Base-by-base conservation (phyloP, 2,329 filamentous ascomycete species). In the Neopestalotiopsis sp. region DNA sequence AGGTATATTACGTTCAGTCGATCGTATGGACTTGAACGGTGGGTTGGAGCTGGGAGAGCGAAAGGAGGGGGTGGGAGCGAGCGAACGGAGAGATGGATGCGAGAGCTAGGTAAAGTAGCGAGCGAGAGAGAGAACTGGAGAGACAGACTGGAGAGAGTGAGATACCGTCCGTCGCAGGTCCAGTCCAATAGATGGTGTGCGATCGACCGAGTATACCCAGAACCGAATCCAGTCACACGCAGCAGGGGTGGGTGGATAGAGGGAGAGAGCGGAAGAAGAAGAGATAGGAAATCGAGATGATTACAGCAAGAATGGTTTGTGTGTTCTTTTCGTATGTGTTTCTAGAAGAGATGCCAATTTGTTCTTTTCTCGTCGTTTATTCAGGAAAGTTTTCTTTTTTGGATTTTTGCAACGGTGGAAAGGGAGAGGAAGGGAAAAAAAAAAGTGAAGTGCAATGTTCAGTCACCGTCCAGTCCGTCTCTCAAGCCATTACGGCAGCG, bases 181-280 rank as follows among this genome's bases (percentile, higher is more conserved):
- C 14, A 52, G 14, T 52, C 45, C 20, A 52, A 52, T 52, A 20
- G 45, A 52, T 52, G 45, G 45, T 52, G 45, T 52, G 45, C n/a
- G 45, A 52, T 52, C 45, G 45, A 52, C 45, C 45, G 45, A 52
- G 45, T 52, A 52, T 52, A 52, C 45, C 45, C 45, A 52, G 20
- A 17, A 52, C 34, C 34, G 34, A 52, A 52, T 10, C 45, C 17
- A 52, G 45, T 52, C 45, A 52, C 45, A 52, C 45, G n/a, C 45
- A 52, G 17, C 45, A 20, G 17, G 20, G 45, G 45, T 14, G 45
- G 45, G 45, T n/a, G 45, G 45, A 52, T n/a, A 52, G 20, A 52
- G 20, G 17, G 20, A 52, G 45, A 28, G 24, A 28, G 4, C 24
- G 24, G 20, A 20, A 4, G 45, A 52, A 24, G 45, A 52, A n/a